Evolutionary conservation across 2,329 filamentous ascomycete species (phyloP).

Genomic region (Fusarium haematococcum): DNA sequence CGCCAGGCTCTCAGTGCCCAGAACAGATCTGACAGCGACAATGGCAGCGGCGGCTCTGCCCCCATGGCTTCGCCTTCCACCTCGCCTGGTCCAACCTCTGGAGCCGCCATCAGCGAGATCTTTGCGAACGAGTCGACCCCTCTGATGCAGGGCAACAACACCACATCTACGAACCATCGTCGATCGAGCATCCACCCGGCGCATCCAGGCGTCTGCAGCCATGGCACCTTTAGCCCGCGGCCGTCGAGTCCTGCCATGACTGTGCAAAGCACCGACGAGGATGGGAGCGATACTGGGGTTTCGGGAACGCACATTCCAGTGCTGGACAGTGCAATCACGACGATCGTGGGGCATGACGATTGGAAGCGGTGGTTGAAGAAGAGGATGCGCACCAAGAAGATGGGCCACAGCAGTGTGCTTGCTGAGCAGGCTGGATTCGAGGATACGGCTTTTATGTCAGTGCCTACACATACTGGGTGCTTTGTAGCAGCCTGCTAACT

Average conservation of each 20-base stretch:
- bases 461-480: slow-evolving; percentile 6
- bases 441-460: slow-evolving; percentile 79
- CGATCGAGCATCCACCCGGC: slow-evolving; percentile 45
- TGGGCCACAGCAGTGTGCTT: slow-evolving; percentile 78
- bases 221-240: slow-evolving; percentile 82
- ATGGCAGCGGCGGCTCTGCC: slow-evolving; percentile 27
- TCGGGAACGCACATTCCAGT: slow-evolving; percentile 50
- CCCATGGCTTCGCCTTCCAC: slow-evolving; percentile 34
- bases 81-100: slow-evolving; percentile 41
- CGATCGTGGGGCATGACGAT: slow-evolving; percentile 54
- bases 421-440: slow-evolving; percentile 80
- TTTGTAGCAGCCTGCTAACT: slow-evolving; percentile 14
- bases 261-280: slow-evolving; percentile 46
- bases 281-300: slow-evolving; percentile 49
- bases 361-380: slow-evolving; percentile 64
- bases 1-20: slow-evolving; percentile 58
- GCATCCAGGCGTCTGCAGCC: slow-evolving; percentile 68
- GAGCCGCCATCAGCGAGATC: slow-evolving; percentile 24
- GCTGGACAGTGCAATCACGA: slow-evolving; percentile 55
- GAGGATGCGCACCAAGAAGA: slow-evolving; percentile 72
- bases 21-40: slow-evolving; percentile 31
- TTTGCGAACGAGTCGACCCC: slow-evolving; percentile 62
- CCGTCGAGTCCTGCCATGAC: slow-evolving; percentile 62
- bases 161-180: slow-evolving; percentile 27
- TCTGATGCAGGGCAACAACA: slow-evolving; percentile 54